A percentile compares a stretch with the other conserved stretches of the same genome.
phyloP scores from a whole-genome alignment of 352 stramenopile species.

The Pythium folliculosum region DNA sequence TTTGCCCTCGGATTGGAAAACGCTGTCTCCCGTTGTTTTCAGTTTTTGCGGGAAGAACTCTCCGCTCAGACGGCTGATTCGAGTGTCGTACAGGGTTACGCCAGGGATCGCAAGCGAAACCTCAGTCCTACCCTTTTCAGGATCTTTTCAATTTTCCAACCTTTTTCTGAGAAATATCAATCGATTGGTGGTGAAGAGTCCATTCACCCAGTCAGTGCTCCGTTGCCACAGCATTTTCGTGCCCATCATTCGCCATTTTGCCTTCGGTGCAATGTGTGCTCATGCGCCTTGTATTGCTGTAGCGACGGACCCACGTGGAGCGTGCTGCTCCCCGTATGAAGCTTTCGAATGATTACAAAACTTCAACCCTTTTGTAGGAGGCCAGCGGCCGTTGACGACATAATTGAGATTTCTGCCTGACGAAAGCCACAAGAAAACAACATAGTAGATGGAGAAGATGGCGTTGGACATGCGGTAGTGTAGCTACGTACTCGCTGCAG shows the following conservation, averaged over 20 bases:
- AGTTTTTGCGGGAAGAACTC: not conserved
- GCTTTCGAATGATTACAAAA: slow-evolving; percentile 47
- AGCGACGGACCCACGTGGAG: no score
- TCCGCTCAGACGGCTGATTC: no score
- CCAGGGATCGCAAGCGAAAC: no score
- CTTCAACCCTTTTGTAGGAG: slow-evolving; percentile 46
- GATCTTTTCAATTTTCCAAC: no score
- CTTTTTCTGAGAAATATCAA: not conserved
- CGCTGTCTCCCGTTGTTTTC: not conserved
- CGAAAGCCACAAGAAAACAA: slow-evolving; percentile 31
- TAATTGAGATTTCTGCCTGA: slow-evolving; percentile 51
- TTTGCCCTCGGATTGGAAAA: not conserved
- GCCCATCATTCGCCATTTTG: no score
- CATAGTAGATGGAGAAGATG: not conserved
- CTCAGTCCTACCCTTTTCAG: no score
- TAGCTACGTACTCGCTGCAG: no score
- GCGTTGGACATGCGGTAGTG: no score
- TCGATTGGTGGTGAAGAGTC: slow-evolving; percentile 19
- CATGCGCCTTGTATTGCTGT: not conserved
- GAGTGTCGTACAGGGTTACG: no score
- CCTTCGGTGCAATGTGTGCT: no score
- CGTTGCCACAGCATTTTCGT: no score
- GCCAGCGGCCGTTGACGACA: slow-evolving; percentile 27
- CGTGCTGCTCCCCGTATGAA: not conserved
- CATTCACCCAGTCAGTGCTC: no score